Base-by-base conservation (phyloP, 495 filamentous ascomycete species). In the Antarctomyces pellizariae region DNA sequence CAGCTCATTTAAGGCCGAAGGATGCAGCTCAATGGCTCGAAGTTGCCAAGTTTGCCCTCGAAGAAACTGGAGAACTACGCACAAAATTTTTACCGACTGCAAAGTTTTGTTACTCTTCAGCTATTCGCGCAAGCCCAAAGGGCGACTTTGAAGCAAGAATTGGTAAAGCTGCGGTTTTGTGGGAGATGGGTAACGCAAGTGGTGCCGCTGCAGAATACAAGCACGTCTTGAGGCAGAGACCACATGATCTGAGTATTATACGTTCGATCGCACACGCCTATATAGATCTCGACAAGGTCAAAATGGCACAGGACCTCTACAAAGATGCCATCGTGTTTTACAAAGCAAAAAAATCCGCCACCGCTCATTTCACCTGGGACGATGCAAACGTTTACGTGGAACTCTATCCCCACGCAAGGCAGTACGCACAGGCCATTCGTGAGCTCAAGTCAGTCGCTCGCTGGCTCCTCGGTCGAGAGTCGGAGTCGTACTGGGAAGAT, bases 381-480 rank as follows among this genome's bases (percentile, higher is more conserved):
- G 75, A 92, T 42, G 45, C 84, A 18, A 73, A 80, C 36, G 71
- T 82, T 27, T 90, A 82, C 34, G 59, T 73, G 14, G 80, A 91
- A 38, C 57, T 95, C 13, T 72, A 77, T 35, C 57, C 60, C 7
- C 64, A 67, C 25, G 39, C 65, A 5, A 57, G 58, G 27, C 53
- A 60, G 30, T 71, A 64, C 41, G 47, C 55, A 7, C 55, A 69
- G 29, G 82, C 73, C 6, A 56, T 90, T 4, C 42, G 43, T 12
- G 58, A 69, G 37, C 47, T 86, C 7, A 84, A 74, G 43, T 49
- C 52, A 8, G 39, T 92, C 3, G 60, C 71, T 14, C 57, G 86
- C 25, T 92, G 83, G 82, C 52, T 91, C 14, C 50, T 89, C 16
- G 75, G 77, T 12, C 69, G 86, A 14, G 52, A 56, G 17, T 52